Base-by-base conservation (phyloP, 257 asterid genomes). In the Asclepias syriaca region DNA sequence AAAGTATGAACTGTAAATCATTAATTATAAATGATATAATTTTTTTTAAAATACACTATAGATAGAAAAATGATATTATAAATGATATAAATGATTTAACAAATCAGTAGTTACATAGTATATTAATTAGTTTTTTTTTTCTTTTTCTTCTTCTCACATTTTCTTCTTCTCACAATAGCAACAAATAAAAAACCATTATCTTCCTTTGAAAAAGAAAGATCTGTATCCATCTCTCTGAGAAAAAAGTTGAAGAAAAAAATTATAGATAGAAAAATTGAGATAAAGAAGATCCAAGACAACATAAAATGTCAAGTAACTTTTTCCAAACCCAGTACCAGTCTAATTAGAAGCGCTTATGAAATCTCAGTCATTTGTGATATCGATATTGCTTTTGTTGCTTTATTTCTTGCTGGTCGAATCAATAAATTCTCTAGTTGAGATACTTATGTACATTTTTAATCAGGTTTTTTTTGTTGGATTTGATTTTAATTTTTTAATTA, bases 261-360 rank as follows among this genome's bases (percentile, higher is more conserved):
- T 83, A 1, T 92, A 83, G 0, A 77, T 89, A 87, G 48, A 89
- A 85, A 59, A n/a, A n/a, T n/a, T n/a, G n/a, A n/a, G n/a, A n/a
- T n/a, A n/a, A n/a, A n/a, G n/a, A n/a, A n/a, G n/a, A 89, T 89
- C 0, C 83, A 86, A 5, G 80, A 87, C 14, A 40, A 48, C 2
- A 83, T 87, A 0, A 86, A 78, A 74, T 78, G 90, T 70, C 95
- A 89, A 82, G 92, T 89, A 12, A 89, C 95, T 1, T 89, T 86
- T 29, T 89, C 90, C 0, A 89, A 89, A 49, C 80, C 90, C 0
- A 86, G 95, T 0, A 83, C 82, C 55, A 85, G 89, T 29, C 29
- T 89, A 70, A 69, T 86, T 8, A 89, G 83, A 74, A 89, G 83
- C 57, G 89, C 90, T 0, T 53, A 75, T 14, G 95, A 89, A 39